Evolutionary conservation across 805 yeast species (phyloP), one percentile per base, ranked within the genome.

Genomic region (Suhomyces xylopsoci): DNA sequence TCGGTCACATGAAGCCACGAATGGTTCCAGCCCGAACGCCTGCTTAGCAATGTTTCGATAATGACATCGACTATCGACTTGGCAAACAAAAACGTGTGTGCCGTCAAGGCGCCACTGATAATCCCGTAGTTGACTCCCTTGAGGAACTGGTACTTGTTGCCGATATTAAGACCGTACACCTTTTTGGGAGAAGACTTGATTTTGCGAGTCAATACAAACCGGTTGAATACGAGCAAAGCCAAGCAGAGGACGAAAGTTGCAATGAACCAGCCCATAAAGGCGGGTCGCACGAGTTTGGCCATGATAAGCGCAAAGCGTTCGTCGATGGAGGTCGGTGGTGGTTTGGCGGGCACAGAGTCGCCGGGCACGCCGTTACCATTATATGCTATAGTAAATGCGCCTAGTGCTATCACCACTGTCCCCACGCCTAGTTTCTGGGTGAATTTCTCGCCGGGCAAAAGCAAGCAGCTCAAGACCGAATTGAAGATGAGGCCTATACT

Each of bases 401-500:
- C 97, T 2, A 80, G 47, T 1, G 86, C 79, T 5, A 89, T 88
- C 19, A 87, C 68, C 0, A 79, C 58, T 0, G 97, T 90, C 3
- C 96, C 96, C 8, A 70, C 52, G 0, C 81, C 69, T 1, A 91
- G 78, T 49, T 69, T 71, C 22, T 58, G 55, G 1, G 92, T 84
- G 65, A 89, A 88, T 0, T 76, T 73, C 62, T 90, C 97, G 30
- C 83, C 75, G 12, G 90, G 79, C 12, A 90, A 68, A 9, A 88
- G 52, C 17, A 87, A 66, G 43, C 94, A 88, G 61, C 90, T 71
- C 44, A 74, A 81, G 1, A 88, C 67, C 0, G 94, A 82, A 67
- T 91, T 91, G 76, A 91, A 90, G 2, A 90, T 91, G n/a, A 91
- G 76, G 0, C 97, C 96, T 22, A 86, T 82, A 24, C 96, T 90